Evolutionary conservation across 805 yeast species (phyloP), one percentile per base, ranked within the genome.

Genomic region (Schwanniomyces occidentalis): DNA sequence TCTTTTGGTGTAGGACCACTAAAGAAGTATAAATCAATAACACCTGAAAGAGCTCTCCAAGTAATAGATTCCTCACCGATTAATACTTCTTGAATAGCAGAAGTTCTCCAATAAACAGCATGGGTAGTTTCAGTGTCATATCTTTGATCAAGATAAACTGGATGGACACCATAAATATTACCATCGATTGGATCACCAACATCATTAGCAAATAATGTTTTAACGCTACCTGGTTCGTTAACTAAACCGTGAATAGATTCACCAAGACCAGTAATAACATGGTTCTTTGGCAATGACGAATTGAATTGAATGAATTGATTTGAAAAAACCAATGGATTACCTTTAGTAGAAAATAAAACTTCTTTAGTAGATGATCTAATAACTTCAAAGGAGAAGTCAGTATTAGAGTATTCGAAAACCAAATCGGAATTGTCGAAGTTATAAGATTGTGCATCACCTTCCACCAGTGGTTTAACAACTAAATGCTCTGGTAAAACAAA

Each of bases 131-230:
- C 40, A 10, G 50, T 31, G 18, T 30, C 43, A 34, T 46, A 46
- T 17, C 63, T 34, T 36, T 56, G 54, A 32, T 59, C 65, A 19
- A 53, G 37, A 39, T 59, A 58, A 24, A 57, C 43, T 16, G 65
- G 64, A 27, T 59, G 65, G 6, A 49, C 51, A 20, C 65, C 65
- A 39, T 59, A 59, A 10, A 55, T 48, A 35, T 59, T 57, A 10
- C 52, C 58, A 35, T 54, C 62, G 16, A 52, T 38, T 8, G 49
- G 49, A 29, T 49, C 52, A 29, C 52, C 55, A 5, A 41, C 51
- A 36, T 56, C 63, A 33, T 54, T 54, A 6, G 60, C 61, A 32
- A 30, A 56, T 18, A 59, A 41, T 4, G 65, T 59, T 30, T 55
- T 45, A 13, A 54, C 54, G 3, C 51, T 36, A 14, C 58, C 59